A percentile compares a stretch with the other conserved stretches of the same genome.
Conservation (phyloP, 1,284 basidiomycete genomes). For the Schizophyllum amplum region DNA sequence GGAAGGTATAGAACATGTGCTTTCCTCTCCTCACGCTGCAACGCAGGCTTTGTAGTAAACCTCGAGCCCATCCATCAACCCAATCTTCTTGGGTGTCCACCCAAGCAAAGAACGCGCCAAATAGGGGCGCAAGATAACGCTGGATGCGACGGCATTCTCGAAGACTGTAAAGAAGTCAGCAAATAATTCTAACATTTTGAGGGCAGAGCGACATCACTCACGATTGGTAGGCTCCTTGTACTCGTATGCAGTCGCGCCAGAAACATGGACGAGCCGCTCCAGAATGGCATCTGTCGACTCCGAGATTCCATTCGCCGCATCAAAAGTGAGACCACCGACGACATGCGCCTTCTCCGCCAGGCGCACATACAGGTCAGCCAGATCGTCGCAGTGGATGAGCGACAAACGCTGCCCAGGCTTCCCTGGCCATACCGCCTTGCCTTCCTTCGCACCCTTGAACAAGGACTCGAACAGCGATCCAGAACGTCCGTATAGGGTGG, state of each 20-base stretch:
- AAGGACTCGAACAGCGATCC: conserved; percentile 31
- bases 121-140: conserved; percentile 30
- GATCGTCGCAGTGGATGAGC: conserved; percentile 42
- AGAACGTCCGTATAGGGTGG: conserved; percentile 38
- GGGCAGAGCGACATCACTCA: conserved; percentile 20
- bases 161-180: conserved; percentile 17
- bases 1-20: no score
- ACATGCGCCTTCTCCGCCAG: conserved; percentile 33
- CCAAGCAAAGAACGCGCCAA: conserved; percentile 37
- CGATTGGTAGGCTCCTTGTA: conserved; percentile 21
- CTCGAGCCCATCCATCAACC: conserved; percentile 37
- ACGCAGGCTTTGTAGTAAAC: conserved; percentile 33
- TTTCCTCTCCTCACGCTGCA: no score
- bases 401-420: conserved; percentile 31
- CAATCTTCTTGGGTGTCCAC: conserved; percentile 37
- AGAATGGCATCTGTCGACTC: conserved; percentile 39
- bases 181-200: conserved; percentile 2
- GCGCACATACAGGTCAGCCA: conserved; percentile 38
- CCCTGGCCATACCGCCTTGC: conserved; percentile 32
- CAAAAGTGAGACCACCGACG: conserved; percentile 35
- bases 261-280: conserved; percentile 32
- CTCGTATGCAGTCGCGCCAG: conserved; percentile 20
- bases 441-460: conserved; percentile 28
- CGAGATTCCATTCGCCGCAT: conserved; percentile 34
- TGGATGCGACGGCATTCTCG: conserved; percentile 24